Percentiles rank a stretch among this genome's conserved stretches.
These are phyloP conservation scores for Carnegiea gigantea DNA, from an alignment of 179 eudicot genomes.

Conservation along the genomic window DNA sequence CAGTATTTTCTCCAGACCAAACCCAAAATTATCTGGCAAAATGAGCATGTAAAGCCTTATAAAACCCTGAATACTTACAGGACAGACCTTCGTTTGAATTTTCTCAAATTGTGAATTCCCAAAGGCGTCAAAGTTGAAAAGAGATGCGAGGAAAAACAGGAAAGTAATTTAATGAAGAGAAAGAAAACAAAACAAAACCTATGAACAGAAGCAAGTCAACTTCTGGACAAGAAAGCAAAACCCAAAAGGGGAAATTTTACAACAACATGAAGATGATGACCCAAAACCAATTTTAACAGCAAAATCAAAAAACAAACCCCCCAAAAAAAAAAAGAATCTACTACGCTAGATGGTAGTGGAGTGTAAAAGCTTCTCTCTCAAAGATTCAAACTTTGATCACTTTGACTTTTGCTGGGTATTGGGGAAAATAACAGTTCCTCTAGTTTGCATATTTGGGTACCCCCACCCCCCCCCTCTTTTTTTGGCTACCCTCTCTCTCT, in stretches of 20 bases:
- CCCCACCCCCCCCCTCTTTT: not conserved
- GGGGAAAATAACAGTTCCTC: constrained; percentile 3
- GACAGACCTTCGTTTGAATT: not conserved
- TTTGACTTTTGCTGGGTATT: constrained; percentile 37
- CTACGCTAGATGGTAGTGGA: constrained; percentile 19
- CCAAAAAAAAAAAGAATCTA: not conserved
- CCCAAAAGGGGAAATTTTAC: not conserved
- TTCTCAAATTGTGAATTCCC: constrained; percentile 21
- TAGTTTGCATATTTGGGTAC: not conserved
- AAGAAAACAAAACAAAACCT: constrained; percentile 3
- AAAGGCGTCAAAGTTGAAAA: constrained; percentile 25
- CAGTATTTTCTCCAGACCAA: constrained; percentile 23
- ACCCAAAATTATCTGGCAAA: constrained; percentile 8
- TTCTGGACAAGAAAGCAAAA: constrained; percentile 23
- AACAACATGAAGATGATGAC: constrained; percentile 16
- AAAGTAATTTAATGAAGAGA: constrained; percentile 1
- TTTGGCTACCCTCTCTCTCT: constrained; percentile 5
- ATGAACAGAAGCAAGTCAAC: constrained; percentile 29
- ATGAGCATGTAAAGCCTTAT: constrained; percentile 16
- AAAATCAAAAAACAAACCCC: not conserved
- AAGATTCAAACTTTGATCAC: constrained; percentile 40
- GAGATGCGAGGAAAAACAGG: not conserved
- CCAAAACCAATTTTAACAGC: constrained; percentile 22
- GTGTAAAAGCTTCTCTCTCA: constrained; percentile 5
- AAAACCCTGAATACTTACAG: constrained; percentile 18